Base-by-base conservation (phyloP, 805 yeast species). In the Priceomyces fermenticarens region DNA sequence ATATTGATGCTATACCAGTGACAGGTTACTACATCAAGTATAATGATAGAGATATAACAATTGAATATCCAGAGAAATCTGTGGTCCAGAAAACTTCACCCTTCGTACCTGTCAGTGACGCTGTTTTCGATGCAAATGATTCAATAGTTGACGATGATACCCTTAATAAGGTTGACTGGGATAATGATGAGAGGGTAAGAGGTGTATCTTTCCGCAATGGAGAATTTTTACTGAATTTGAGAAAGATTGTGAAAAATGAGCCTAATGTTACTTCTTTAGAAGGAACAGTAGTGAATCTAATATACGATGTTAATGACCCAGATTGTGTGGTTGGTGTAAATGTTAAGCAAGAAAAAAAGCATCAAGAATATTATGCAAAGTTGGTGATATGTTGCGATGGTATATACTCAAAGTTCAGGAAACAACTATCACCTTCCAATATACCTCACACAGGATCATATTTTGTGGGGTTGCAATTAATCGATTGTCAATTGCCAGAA, bases 151-250 rank as follows among this genome's bases (percentile, higher is more conserved):
- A 69, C 35, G 83, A 79, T 43, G 52, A 60, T n/a, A 76, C 83
- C 2, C 52, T 85, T 25, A 57, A 66, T 30, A 45, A 65, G 14
- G 54, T 61, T 27, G 80, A 70, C 6, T 85, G 82, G 77, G 89
- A 85, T 44, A 67, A 66, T 10, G 75, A 68, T 48, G 80, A 77
- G 41, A 64, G 74, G 3, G 77, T 75, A 3, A 63, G 74, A 51
- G 99, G 99, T 42, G 85, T 86, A 3, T 84, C 96, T 1, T 89
- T 93, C 67, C 96, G 88, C 54, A 97, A 93, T 59, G 99, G 99
- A 14, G 81, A 80, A 42, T 93, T 93, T 54, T 73, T 93, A 39
- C 69, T 71, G 60, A 88, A 88, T 55, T 72, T 93, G 49, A 77
- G 99, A 50, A 55, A 59, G 10, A 78, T 85, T n/a, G 90, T 86